phyloP scores from a whole-genome alignment of 225 moss, liverwort and hornwort genomes.

The Takakia lepidozioides region DNA sequence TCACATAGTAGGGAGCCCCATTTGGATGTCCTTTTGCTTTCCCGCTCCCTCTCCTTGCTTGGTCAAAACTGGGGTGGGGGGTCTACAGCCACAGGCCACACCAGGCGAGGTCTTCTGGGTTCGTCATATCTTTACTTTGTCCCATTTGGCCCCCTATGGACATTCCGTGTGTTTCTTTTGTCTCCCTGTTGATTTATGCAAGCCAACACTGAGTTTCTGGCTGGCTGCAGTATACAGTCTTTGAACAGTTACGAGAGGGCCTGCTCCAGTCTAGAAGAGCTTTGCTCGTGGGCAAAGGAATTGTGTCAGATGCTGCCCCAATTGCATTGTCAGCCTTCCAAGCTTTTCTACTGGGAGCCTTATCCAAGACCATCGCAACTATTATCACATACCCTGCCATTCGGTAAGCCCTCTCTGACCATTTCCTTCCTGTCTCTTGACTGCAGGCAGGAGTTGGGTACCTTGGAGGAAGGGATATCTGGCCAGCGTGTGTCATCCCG shows the following conservation, averaged over 20 bases:
- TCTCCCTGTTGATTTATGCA: too few relatives aligned
- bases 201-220: background rate
- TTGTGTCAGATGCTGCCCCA: constrained; percentile 30
- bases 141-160: too few relatives aligned
- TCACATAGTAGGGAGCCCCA: too few relatives aligned
- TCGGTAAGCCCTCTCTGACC: constrained; percentile 34
- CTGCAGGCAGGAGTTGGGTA: too few relatives aligned
- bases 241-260: constrained; percentile 91
- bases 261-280: constrained; percentile 33
- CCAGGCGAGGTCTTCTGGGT: background rate
- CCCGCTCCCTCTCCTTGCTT: too few relatives aligned
- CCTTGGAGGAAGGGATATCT: too few relatives aligned
- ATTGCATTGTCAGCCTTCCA: constrained; percentile 64
- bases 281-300: constrained; percentile 11
- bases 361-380: constrained; percentile 85
- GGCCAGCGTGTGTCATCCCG: too few relatives aligned
- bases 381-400: constrained; percentile 92
- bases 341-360: constrained; percentile 79
- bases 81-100: too few relatives aligned
- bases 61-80: too few relatives aligned
- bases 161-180: too few relatives aligned
- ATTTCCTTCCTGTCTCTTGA: background rate
- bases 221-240: constrained; percentile 84
- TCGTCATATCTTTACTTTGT: background rate
- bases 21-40: too few relatives aligned